Conservation (phyloP, 2,329 filamentous ascomycete species). For the Neofusicoccum sp. region DNA sequence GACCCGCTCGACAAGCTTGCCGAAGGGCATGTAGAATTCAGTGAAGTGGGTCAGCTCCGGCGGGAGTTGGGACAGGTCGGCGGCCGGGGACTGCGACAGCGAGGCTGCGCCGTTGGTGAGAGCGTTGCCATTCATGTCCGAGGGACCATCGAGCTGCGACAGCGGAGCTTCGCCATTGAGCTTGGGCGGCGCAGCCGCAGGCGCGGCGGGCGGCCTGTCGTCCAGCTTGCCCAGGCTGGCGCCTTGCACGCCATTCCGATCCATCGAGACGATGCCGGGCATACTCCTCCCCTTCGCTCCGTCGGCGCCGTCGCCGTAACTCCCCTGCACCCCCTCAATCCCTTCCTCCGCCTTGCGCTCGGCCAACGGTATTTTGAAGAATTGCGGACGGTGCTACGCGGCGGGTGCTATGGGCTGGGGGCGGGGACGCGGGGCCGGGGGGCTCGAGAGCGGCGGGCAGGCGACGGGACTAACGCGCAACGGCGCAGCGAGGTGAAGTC, state of each 20-base stretch:
- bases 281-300: constrained; percentile 42
- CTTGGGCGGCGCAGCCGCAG: constrained; percentile 10
- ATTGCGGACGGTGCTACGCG: constrained; percentile 4
- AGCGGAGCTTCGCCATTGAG: constrained; percentile 17
- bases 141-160: constrained; percentile 18
- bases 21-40: constrained; percentile 72
- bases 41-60: constrained; percentile 69
- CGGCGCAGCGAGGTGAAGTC: constrained; percentile 13
- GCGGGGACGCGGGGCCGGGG: constrained; percentile 16
- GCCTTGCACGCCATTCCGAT: constrained; percentile 45
- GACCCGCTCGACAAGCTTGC: constrained; percentile 73
- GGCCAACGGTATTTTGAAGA: constrained; percentile 21
- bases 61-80: constrained; percentile 37
- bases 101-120: constrained; percentile 21
- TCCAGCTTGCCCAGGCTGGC: constrained; percentile 28
- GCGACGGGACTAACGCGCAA: constrained; percentile 17
- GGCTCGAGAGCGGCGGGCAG: constrained; percentile 16
- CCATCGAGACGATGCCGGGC: constrained; percentile 54
- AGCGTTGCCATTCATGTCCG: constrained; percentile 14
- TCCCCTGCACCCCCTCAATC: constrained; percentile 22
- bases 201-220: constrained; percentile 1
- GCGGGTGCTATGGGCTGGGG: neutral
- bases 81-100: constrained; percentile 19
- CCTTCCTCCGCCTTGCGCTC: constrained; percentile 20
- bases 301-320: constrained; percentile 36